These are phyloP conservation scores for Linnemannia elongata DNA, from an alignment of 192 early-diverging fungal genomes.

Conservation along the genomic window DNA sequence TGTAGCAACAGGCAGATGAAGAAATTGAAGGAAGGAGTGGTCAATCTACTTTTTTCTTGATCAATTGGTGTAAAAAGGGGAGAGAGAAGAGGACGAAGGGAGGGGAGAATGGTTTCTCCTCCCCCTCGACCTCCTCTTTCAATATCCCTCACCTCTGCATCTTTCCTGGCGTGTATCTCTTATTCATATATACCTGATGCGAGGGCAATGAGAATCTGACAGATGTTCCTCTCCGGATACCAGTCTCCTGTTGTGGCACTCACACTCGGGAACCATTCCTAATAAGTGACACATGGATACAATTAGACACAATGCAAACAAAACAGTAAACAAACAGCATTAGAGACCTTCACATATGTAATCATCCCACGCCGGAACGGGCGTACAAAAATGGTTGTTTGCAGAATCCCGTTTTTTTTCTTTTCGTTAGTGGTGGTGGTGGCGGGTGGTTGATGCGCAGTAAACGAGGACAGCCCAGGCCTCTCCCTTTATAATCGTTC, in stretches of 20 bases:
- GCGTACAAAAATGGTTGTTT: not conserved
- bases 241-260: slow-evolving; percentile 83
- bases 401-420: not conserved
- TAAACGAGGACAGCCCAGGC: not conserved
- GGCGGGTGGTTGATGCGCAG: not conserved
- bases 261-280: slow-evolving; percentile 83
- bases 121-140: not conserved
- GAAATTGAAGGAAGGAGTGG: not conserved
- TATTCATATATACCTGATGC: slow-evolving; percentile 61
- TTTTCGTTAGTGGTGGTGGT: not conserved
- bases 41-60: not conserved
- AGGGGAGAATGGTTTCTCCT: too few species aligned
- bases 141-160: not conserved
- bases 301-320: slow-evolving; percentile 16
- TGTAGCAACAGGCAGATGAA: not conserved
- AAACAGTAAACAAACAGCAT: slow-evolving; percentile 11
- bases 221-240: slow-evolving; percentile 77
- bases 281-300: not conserved
- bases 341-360: not conserved
- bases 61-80: not conserved
- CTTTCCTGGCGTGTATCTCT: not conserved
- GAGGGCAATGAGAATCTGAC: slow-evolving; percentile 81
- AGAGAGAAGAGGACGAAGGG: not conserved
- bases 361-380: not conserved
- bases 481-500: not conserved